Base-by-base conservation (phyloP, 768 basidiomycete genomes). In the Leccinum uliginosum region DNA sequence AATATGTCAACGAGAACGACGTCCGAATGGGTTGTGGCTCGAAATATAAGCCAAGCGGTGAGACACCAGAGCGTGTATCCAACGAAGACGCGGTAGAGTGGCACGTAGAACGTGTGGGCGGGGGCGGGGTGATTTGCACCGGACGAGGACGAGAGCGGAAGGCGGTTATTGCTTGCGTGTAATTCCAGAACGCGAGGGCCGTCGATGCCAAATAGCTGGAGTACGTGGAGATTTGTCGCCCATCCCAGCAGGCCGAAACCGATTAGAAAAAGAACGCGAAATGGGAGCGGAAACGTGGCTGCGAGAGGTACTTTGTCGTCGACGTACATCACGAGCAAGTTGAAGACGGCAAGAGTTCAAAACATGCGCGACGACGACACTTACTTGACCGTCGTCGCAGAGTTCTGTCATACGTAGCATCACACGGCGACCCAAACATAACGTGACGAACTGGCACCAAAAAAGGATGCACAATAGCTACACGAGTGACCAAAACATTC, bases 181-280 rank as follows among this genome's bases (percentile, higher is more conserved):
- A 93, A 74, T 66, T 91, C 90, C 68, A 99, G 78, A 4, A 84
- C 84, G 59, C 77, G 71, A 14, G 81, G 76, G 0, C 83, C 84
- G 70, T 99, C 93, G 40, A 98, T 73, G 21, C 89, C 86, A 15
- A 87, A 75, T 11, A 78, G 62, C 60, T 86, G 77, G 47, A 98
- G 83, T 50, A 89, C 83, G 71, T 98, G 95, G 7, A 98, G 74
- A 72, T 98, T 99, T 32, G 87, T 84, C 0, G 93, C 93, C 94
- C 96, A 99, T 59, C 87, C 87, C 4, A 96, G 75, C 54, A 94
- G 82, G 11, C 92, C 94, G 32, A 91, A 63, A 19, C 90, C 88
- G 53, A 83, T 78, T 56, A 97, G 79, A 62, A 83, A 81, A 56
- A 97, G 81, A 24, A 93, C 91, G 59, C 97, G 89, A 70, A 93